Base-by-base conservation (phyloP, 768 basidiomycete genomes). In the Hericium alpestre region DNA sequence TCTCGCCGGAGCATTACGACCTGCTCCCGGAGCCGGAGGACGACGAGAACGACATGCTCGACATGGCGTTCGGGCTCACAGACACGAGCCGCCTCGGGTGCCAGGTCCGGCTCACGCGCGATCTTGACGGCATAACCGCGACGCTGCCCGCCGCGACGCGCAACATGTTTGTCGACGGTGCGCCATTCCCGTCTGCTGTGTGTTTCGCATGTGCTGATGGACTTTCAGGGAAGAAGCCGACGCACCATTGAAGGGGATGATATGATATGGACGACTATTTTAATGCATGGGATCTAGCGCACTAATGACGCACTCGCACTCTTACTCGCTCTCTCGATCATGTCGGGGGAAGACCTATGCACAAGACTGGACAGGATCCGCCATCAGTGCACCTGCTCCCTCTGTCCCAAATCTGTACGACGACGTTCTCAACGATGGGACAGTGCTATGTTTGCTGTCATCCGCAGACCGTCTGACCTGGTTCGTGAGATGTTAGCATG, bases 1-100 rank as follows among this genome's bases (percentile, higher is more conserved):
- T 94, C 55, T 76, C 83, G 23, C 79, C 79, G 20, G 84, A 93
- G 65, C 77, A 84, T 59, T 97, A 93, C 68, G 90, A 97, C 69
- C 68, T 79, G 50, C 78, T 98, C 2, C 87, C 90, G 1, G 95
- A 98, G 66, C 94, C 95, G 4, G 89, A 89, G 56, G 95, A 98
- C 62, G 95, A 99, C 67, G 95, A 99, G 73, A 99, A 97, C 65
- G 94, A 93, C 65, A 93, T 94, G 92, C 80, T 99, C 40, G 95
- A 97, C 70, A 90, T 98, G 79, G 95, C 95, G 3, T 98, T 97
- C 65, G 96, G 92, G 0, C 76, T 98, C 54, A 94, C 93, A 0
- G 95, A 97, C 65, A 97, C 95, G 63, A 95, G 87, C 60, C 76
- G 84, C 10, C 72, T 90, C 18, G 88, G 88, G 0, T 89, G 87